Conservation (phyloP, 1,284 basidiomycete species). For the Phellopilus nigrolimitatus region DNA sequence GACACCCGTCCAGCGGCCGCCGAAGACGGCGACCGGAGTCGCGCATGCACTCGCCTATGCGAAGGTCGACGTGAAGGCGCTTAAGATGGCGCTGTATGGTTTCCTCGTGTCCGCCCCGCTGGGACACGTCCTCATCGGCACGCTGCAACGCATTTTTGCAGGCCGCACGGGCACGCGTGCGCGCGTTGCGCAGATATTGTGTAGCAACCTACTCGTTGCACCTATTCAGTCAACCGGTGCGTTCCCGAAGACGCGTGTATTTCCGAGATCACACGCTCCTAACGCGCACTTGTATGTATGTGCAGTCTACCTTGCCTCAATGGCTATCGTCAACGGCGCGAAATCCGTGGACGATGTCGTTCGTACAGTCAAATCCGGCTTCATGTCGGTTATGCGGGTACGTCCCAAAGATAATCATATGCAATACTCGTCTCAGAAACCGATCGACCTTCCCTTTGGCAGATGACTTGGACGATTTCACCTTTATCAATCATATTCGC, state of each 20-base stretch:
- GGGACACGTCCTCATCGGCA: constrained; percentile 67
- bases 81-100: constrained; percentile 84
- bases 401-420: too few species aligned
- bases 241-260: constrained; percentile 28
- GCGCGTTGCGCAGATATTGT: constrained; percentile 71
- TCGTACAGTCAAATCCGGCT: constrained; percentile 69
- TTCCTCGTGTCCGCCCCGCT: constrained; percentile 83
- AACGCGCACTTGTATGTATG: not conserved
- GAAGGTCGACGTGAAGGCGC: constrained; percentile 58
- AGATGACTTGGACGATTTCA: constrained; percentile 73
- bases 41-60: constrained; percentile 48
- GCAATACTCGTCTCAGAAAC: too few species aligned
- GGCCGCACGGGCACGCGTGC: constrained; percentile 68
- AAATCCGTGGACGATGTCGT: constrained; percentile 60
- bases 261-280: not conserved
- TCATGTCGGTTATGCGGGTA: constrained; percentile 73
- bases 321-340: constrained; percentile 85
- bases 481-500: constrained; percentile 68
- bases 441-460: constrained; percentile 21
- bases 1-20: constrained; percentile 42
- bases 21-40: constrained; percentile 51
- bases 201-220: constrained; percentile 73
- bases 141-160: constrained; percentile 71
- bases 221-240: constrained; percentile 72
- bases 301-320: constrained; percentile 60